Conservation (phyloP, 768 basidiomycete genomes). For the Boletellus ananas region DNA sequence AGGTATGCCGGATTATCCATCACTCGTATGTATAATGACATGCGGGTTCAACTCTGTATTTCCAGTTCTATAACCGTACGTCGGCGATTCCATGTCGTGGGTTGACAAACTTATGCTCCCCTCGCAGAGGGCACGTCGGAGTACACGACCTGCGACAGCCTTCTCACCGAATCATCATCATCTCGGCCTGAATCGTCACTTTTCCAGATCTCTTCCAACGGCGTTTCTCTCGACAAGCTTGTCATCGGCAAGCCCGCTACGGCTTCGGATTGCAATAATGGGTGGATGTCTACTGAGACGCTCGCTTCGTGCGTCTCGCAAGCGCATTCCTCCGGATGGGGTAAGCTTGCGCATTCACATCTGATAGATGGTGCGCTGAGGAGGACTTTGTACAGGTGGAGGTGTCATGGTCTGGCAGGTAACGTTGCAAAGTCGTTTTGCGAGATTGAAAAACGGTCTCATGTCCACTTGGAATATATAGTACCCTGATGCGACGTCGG, state of each 20-base stretch:
- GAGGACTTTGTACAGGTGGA: constrained; percentile 21
- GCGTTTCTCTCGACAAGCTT: constrained; percentile 44
- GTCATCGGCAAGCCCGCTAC: constrained; percentile 53
- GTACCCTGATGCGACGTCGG: constrained; percentile 35
- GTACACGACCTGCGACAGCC: constrained; percentile 56
- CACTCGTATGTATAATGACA: too few relatives aligned
- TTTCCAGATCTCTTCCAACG: constrained; percentile 45
- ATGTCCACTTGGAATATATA: constrained; percentile 1
- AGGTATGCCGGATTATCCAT: constrained; percentile 17
- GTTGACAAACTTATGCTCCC: not conserved
- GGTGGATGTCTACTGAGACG: constrained; percentile 54
- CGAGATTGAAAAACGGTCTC: not conserved
- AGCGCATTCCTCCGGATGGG: constrained; percentile 64
- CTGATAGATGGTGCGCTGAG: not conserved
- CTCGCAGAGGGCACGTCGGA: constrained; percentile 51
- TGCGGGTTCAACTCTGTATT: too few relatives aligned
- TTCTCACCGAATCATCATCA: constrained; percentile 53
- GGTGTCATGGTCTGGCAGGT: constrained; percentile 42
- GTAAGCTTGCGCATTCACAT: constrained; percentile 37
- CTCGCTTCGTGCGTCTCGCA: constrained; percentile 56
- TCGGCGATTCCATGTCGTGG: not conserved
- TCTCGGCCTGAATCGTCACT: constrained; percentile 56
- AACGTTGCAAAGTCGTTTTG: not conserved
- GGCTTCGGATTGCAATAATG: constrained; percentile 38
- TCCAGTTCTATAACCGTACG: constrained; percentile 26